phyloP scores from a whole-genome alignment of 306 rosid species.

The Betula pendula region DNA sequence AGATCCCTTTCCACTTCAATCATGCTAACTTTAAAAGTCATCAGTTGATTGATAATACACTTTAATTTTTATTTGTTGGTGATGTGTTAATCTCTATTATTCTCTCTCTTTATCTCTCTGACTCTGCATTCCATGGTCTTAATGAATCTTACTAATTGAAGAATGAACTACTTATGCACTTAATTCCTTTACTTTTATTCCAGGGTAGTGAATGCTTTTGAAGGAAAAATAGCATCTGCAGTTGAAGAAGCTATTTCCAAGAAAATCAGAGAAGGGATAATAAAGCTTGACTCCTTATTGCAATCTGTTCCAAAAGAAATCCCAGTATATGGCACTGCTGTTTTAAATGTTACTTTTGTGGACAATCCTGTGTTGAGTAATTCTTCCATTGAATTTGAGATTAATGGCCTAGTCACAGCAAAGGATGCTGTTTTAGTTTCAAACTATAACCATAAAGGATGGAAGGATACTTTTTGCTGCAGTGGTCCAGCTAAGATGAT shows the following conservation, averaged over 20 bases:
- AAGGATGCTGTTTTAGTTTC: constrained; percentile 31
- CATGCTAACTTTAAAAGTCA: not conserved
- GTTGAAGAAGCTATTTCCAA: constrained; percentile 64
- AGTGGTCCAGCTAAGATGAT: constrained; percentile 64
- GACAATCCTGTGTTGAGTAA: constrained; percentile 58
- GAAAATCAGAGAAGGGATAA: constrained; percentile 65
- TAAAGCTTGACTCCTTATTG: constrained; percentile 49
- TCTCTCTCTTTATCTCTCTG: not conserved
- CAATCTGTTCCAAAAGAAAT: constrained; percentile 67
- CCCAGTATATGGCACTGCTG: constrained; percentile 44
- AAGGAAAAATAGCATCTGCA: constrained; percentile 56
- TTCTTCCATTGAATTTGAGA: constrained; percentile 57
- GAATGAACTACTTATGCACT: constrained; percentile 9
- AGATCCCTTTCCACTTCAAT: constrained; percentile 9
- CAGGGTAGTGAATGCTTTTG: constrained; percentile 69
- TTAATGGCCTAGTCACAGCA: constrained; percentile 61
- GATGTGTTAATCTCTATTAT: not conserved
- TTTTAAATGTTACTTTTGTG: constrained; percentile 66
- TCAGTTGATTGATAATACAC: constrained; percentile 10
- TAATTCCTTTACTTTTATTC: constrained; percentile 27
- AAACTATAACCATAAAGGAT: constrained; percentile 30
- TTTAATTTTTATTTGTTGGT: constrained; percentile 3
- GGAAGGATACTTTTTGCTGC: constrained; percentile 37
- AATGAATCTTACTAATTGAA: constrained; percentile 2
- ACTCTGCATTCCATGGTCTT: constrained; percentile 1